Percentiles rank a stretch among this genome's conserved stretches.
These are phyloP conservation scores for Pichia insulana DNA, from an alignment of 805 yeast species.

Conservation along the genomic window DNA sequence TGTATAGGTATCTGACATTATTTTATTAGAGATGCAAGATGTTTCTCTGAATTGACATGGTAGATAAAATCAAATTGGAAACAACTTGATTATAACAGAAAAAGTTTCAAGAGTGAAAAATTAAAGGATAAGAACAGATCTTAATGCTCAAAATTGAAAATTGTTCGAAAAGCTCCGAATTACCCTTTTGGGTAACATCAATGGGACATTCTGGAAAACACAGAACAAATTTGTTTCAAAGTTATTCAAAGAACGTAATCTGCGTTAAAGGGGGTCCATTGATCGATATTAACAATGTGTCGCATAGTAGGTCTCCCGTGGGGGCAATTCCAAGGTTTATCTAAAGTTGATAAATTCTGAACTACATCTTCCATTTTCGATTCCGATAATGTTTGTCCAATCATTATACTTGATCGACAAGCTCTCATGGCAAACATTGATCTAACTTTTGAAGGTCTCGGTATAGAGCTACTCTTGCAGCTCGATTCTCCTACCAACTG, in stretches of 20 bases:
- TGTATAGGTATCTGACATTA: neutral
- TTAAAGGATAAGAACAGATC: too few relatives aligned
- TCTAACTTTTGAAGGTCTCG: slow-evolving; percentile 70
- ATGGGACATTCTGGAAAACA: slow-evolving; percentile 10
- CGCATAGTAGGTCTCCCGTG: slow-evolving; percentile 98
- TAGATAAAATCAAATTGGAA: neutral
- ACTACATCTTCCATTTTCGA: slow-evolving; percentile 65
- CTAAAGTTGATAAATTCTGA: slow-evolving; percentile 54
- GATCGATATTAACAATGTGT: slow-evolving; percentile 59
- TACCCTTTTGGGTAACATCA: slow-evolving; percentile 25
- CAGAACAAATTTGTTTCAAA: neutral
- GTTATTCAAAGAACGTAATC: slow-evolving; percentile 29
- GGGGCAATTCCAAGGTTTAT: slow-evolving; percentile 95
- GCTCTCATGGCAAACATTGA: slow-evolving; percentile 92
- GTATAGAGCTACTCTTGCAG: slow-evolving; percentile 16
- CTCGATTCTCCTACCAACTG: slow-evolving; percentile 48
- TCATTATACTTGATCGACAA: slow-evolving; percentile 89
- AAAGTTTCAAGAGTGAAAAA: too few relatives aligned
- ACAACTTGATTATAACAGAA: too few relatives aligned
- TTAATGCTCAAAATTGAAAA: neutral
- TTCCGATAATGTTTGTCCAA: slow-evolving; percentile 60
- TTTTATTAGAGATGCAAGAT: neutral
- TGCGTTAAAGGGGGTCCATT: slow-evolving; percentile 35
- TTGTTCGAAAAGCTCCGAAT: slow-evolving; percentile 11
- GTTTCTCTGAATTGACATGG: neutral